Percentiles rank a stretch among this genome's conserved stretches.
These are phyloP conservation scores for Suillus placidus DNA, from an alignment of 768 basidiomycete genomes.

Conservation along the genomic window DNA sequence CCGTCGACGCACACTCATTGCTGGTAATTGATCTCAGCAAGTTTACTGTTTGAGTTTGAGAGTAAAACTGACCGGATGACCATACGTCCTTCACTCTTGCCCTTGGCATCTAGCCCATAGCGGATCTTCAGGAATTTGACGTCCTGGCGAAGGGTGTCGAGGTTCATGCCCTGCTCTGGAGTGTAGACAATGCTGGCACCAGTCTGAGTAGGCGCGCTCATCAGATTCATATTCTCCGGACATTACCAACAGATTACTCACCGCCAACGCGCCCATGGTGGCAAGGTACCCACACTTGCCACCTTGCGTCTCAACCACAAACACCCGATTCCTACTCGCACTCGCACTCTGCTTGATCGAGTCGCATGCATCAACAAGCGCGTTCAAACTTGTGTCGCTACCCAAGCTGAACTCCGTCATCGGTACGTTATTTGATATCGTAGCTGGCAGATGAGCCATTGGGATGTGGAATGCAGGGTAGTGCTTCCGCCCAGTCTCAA, in stretches of 20 bases:
- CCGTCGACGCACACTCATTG: constrained; percentile 81
- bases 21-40: constrained; percentile 40
- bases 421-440: constrained; percentile 98
- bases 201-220: constrained; percentile 47
- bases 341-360: constrained; percentile 98
- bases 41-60: not conserved
- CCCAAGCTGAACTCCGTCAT: constrained; percentile 96
- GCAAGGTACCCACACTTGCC: constrained; percentile 96
- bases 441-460: constrained; percentile 94
- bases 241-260: constrained; percentile 43
- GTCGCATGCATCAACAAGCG: constrained; percentile 96
- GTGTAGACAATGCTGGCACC: constrained; percentile 95
- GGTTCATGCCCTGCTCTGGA: constrained; percentile 85
- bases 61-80: constrained; percentile 73
- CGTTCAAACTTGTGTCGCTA: constrained; percentile 96
- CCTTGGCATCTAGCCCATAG: constrained; percentile 83
- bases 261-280: constrained; percentile 93
- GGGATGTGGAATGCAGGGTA: constrained; percentile 96
- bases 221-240: constrained; percentile 5
- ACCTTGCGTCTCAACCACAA: constrained; percentile 98
- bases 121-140: constrained; percentile 87
- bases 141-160: constrained; percentile 80
- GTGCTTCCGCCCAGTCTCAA: constrained; percentile 78
- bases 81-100: constrained; percentile 90
- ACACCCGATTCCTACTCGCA: constrained; percentile 93